These are phyloP conservation scores for Isatis tinctoria DNA, from an alignment of 345 rosid species.

Conservation along the genomic window DNA sequence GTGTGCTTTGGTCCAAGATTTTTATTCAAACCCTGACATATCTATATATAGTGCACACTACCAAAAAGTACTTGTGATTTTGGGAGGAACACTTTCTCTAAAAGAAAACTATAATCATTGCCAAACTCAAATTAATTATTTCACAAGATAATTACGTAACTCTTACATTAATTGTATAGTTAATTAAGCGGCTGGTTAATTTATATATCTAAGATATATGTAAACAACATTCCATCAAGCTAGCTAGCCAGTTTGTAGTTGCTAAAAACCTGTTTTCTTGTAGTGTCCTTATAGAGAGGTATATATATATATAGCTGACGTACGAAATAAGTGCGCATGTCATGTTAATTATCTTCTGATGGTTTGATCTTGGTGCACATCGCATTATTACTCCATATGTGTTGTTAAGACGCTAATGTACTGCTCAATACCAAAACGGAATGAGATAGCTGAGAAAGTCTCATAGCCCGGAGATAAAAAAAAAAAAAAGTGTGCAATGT, in stretches of 20 bases:
- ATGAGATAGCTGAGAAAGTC: not conserved
- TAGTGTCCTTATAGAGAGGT: not conserved
- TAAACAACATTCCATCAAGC: not conserved
- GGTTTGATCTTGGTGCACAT: not conserved
- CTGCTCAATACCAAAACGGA: not conserved
- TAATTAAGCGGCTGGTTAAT: too few species aligned
- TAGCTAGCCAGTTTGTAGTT: not conserved
- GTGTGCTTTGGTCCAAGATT: constrained; percentile 11
- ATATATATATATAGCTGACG: too few species aligned
- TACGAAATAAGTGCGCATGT: not conserved
- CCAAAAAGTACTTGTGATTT: not conserved
- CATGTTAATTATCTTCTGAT: not conserved
- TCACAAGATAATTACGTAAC: not conserved
- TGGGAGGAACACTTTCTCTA: not conserved
- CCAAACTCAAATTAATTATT: not conserved
- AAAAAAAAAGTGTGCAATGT: not conserved
- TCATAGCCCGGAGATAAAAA: not conserved
- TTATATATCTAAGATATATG: not conserved
- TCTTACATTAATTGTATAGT: too few species aligned
- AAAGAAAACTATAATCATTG: not conserved
- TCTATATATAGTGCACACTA: not conserved
- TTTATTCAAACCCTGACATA: constrained; percentile 15
- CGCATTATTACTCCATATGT: not conserved
- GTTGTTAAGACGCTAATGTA: not conserved
- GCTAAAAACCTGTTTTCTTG: too few species aligned